Percentiles rank a stretch among this genome's conserved stretches.
These are phyloP conservation scores for Plasmodium inui DNA, from an alignment of 169 alveolate species.

Conservation along the genomic window DNA sequence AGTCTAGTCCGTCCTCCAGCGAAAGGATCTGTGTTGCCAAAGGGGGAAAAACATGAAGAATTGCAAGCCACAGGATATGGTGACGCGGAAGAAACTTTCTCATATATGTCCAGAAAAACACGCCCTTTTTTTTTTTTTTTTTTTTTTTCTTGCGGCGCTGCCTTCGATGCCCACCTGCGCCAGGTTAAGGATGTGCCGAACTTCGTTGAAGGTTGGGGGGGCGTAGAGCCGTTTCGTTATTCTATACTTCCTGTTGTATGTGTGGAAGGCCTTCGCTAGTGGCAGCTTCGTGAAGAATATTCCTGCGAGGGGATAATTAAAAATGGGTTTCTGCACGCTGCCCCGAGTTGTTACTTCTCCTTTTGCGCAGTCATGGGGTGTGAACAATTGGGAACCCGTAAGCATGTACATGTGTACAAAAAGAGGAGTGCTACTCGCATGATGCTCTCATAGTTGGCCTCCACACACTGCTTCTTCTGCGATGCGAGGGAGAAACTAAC, in stretches of 20 bases:
- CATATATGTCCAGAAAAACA: neutral
- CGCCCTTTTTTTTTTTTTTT: neutral
- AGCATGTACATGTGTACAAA: neutral
- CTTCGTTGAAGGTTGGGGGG: slow-evolving; percentile 77
- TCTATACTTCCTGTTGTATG: slow-evolving; percentile 37
- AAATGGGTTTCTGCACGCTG: neutral
- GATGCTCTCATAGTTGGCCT: neutral
- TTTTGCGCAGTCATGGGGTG: neutral
- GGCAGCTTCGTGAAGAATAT: slow-evolving; percentile 73
- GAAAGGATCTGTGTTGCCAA: slow-evolving; percentile 22
- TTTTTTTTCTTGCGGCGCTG: neutral
- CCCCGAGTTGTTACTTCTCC: neutral
- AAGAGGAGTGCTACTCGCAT: neutral
- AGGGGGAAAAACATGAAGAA: neutral
- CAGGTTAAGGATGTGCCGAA: slow-evolving; percentile 73
- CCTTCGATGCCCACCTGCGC: slow-evolving; percentile 57
- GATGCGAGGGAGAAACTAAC: slow-evolving; percentile 7
- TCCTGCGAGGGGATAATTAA: slow-evolving; percentile 11
- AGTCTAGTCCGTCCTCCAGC: slow-evolving; percentile 59
- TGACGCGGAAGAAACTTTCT: neutral
- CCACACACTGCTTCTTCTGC: neutral
- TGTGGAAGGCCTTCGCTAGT: slow-evolving; percentile 72
- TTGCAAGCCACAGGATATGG: neutral
- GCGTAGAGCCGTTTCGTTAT: slow-evolving; percentile 69
- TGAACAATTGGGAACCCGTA: neutral